Evolutionary conservation across 2,329 filamentous ascomycete genomes (phyloP), one percentile per base, ranked within the genome.

Genomic region (Aureobasidium uvarum): DNA sequence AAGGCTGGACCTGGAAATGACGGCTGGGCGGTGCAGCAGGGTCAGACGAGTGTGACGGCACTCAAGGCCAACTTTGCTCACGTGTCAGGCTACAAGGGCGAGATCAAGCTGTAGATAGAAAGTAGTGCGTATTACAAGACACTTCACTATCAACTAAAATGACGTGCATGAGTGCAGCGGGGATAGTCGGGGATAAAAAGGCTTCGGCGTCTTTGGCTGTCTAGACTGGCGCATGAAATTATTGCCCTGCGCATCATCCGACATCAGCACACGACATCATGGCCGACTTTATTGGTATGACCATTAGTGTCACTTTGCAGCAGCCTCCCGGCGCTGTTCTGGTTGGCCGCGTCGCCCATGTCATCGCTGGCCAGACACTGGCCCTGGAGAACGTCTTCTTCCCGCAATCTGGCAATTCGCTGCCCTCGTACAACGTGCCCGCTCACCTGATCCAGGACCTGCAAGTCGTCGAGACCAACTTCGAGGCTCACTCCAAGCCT

Each of bases 11-110:
- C 91, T 4, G 92, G 92, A 3, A 96, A 92, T 74, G 95, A 99
- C 77, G 95, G 94, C 6, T 97, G 94, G 92, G 89, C 89, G 41
- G 91, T 99, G 28, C 89, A 90, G 75, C 88, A 96, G 74, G 91
- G 92, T 33, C 86, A 89, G 76, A 96, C 94, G 14, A 95, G 92
- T 77, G 87, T 99, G 65, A 97, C 95, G 4, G 91, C 94, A 16
- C 77, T 98, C 70, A 91, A 90, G 76, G 93, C 94, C 48, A 97
- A 96, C 77, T 99, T 97, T 77, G 92, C 90, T 85, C 91, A 94
- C 75, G 83, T 85, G 13, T 78, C 85, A 67, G 82, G 87, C 67
- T 81, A 87, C 71, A 81, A 87, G 68, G 83, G 87, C 72, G 91
- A 96, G 81, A 82, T 96, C 75, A 88, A 89, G 82, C 80, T 96